Percentiles rank a stretch among this genome's conserved stretches.
Evolutionary conservation across 2,329 filamentous ascomycete species (phyloP).

Genomic region (Hansfordia pulvinata): DNA sequence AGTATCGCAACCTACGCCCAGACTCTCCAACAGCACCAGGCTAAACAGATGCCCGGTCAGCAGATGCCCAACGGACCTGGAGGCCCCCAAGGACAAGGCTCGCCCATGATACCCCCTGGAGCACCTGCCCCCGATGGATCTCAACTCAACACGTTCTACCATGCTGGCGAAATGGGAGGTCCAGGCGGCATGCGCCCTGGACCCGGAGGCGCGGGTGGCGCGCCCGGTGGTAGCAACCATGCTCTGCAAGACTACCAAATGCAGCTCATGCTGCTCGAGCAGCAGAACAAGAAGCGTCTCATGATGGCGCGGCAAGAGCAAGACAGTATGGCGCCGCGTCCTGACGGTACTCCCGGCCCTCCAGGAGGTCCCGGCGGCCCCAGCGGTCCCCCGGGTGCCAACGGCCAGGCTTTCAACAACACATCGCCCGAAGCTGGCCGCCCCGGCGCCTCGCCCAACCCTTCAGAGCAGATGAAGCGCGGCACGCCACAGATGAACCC

Average conservation of each 20-base stretch:
- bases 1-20: constrained; percentile 79
- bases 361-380: constrained; percentile 34
- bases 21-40: constrained; percentile 71
- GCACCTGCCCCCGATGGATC: constrained; percentile 54
- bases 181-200: constrained; percentile 45
- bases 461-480: constrained; percentile 67
- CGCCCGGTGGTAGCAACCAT: constrained; percentile 53
- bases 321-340: constrained; percentile 45
- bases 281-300: constrained; percentile 76
- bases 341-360: constrained; percentile 34
- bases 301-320: constrained; percentile 76
- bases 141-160: constrained; percentile 46
- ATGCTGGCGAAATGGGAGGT: constrained; percentile 43
- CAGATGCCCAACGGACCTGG: constrained; percentile 60
- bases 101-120: constrained; percentile 67
- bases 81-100: constrained; percentile 63
- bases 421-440: constrained; percentile 57
- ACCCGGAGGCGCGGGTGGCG: constrained; percentile 28
- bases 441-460: constrained; percentile 62
- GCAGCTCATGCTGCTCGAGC: constrained; percentile 77
- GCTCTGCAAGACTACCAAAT: constrained; percentile 80
- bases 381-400: constrained; percentile 34
- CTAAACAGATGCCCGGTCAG: constrained; percentile 68
- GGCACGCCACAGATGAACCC: constrained; percentile 61
- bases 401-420: constrained; percentile 51